Percentiles rank a stretch among this genome's conserved stretches.
Evolutionary conservation across 208 protist genomes (phyloP).

Genomic region (Borovskyia barvae): DNA sequence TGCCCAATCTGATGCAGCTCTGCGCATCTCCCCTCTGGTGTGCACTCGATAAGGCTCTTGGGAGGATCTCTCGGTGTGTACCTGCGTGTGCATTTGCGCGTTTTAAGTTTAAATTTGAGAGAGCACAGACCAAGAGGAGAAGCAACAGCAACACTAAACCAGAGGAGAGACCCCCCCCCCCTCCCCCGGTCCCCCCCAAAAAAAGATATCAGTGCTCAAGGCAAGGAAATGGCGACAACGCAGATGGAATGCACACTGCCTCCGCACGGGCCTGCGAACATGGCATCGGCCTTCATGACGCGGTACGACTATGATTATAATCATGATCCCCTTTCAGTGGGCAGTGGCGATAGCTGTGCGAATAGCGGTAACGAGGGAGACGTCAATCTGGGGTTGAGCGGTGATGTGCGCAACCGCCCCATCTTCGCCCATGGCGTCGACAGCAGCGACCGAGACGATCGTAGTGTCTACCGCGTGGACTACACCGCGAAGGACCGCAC

Average conservation of each 20-base stretch:
- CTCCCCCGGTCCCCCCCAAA: no score
- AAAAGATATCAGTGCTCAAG: no score
- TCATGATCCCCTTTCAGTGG: conserved; percentile 20
- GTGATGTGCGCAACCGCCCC: conserved; percentile 72
- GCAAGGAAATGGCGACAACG: no score
- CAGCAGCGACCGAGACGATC: conserved; percentile 20
- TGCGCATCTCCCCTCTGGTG: no score
- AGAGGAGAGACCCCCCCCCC: no score
- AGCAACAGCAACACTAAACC: no score
- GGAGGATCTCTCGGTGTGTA: no score
- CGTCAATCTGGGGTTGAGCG: conserved; percentile 40
- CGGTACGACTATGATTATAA: conserved; percentile 91
- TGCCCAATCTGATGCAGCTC: no score
- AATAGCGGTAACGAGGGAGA: conserved; percentile 1
- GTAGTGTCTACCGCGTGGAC: conserved; percentile 57
- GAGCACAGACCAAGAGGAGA: no score
- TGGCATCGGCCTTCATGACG: conserved; percentile 80
- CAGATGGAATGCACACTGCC: conserved; percentile 20
- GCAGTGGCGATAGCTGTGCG: not conserved
- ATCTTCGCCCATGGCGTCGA: conserved; percentile 47
- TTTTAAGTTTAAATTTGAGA: no score
- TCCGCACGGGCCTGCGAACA: conserved; percentile 66
- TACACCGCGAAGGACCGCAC: conserved; percentile 40
- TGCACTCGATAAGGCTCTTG: no score
- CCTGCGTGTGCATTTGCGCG: no score